These are phyloP conservation scores for Thermomucor indicae-seudaticae DNA, from an alignment of 371 early-diverging fungal species.

Conservation along the genomic window DNA sequence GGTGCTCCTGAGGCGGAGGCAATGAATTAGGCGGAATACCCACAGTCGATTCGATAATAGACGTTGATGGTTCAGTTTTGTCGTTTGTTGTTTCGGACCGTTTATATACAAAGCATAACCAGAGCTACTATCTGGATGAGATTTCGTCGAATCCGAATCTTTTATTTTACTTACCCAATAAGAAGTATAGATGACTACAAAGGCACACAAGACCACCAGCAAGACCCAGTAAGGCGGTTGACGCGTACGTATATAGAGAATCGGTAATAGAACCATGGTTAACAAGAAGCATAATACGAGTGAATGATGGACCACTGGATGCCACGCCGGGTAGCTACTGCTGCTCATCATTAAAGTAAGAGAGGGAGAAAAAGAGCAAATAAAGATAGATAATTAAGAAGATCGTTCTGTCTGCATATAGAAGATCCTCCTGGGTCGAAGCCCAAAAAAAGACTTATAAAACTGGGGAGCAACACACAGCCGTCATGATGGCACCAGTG, in stretches of 20 bases:
- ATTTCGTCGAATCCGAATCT: too few relatives aligned
- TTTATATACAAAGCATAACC: constrained; percentile 4
- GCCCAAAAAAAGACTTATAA: neutral
- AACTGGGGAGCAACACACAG: neutral
- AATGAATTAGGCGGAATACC: constrained; percentile 13
- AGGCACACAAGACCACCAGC: constrained; percentile 5
- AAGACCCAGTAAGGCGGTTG: constrained; percentile 14
- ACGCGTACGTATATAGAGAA: constrained; percentile 10
- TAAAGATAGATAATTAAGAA: constrained; percentile 1
- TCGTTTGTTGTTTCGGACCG: neutral
- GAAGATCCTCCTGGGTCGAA: too few relatives aligned
- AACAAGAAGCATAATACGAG: constrained; percentile 13
- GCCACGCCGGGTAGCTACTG: constrained; percentile 3
- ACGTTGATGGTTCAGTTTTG: constrained; percentile 6
- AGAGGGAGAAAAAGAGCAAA: neutral
- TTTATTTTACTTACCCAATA: constrained; percentile 14
- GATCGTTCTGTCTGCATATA: too few relatives aligned
- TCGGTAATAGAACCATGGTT: constrained; percentile 10
- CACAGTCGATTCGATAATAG: too few relatives aligned
- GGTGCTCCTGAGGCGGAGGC: neutral
- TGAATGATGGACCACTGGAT: constrained; percentile 12
- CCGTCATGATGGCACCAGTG: too few relatives aligned
- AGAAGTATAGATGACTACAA: constrained; percentile 4
- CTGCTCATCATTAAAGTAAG: neutral
- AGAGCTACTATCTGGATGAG: constrained; percentile 7